Evolutionary conservation across 306 rosid genomes (phyloP), one percentile per base, ranked within the genome.

Genomic region (Pueraria montana): DNA sequence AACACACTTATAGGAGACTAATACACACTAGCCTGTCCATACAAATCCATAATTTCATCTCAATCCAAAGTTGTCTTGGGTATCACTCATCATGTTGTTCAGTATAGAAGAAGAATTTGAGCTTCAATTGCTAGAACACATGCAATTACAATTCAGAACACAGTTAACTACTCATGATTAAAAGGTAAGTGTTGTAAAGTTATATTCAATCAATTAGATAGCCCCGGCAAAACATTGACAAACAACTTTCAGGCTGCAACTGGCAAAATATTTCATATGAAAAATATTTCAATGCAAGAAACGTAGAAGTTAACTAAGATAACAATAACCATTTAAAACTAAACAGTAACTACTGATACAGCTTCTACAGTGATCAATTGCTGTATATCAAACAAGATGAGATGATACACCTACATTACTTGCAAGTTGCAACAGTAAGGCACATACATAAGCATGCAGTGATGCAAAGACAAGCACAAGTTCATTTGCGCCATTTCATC

Each of bases 351-450:
- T 34, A 59, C 36, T 34, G 66, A 71, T 66, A 67, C 66, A 43
- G 58, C 69, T 74, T 64, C 61, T 43, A 14, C 32, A 50, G 76
- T 27, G 77, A 61, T 40, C 59, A 82, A 69, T 79, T 61, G 36
- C 30, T 45, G 76, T 16, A 56, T 18, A 38, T 52, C 70, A 27
- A 79, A 30, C 67, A 23, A 79, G 64, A 64, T 67, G 27, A 70
- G 0, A 68, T 6, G 11, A n/a, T 52, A 10, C 24, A 82, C 40
- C 12, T 10, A 24, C 56, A 18, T 34, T 4, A 8, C 66, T 43
- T 45, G 55, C 72, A 61, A 62, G 11, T 63, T 63, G 69, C 69
- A 14, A 63, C 61, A 34, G 74, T 46, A 42, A 45, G 50, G 66
- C 24, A 43, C 52, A 70, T 61, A 45, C 8, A 65, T 40, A 36